Evolutionary conservation across 768 basidiomycete genomes (phyloP), one percentile per base, ranked within the genome.

Genomic region (Leccinum obscurum): DNA sequence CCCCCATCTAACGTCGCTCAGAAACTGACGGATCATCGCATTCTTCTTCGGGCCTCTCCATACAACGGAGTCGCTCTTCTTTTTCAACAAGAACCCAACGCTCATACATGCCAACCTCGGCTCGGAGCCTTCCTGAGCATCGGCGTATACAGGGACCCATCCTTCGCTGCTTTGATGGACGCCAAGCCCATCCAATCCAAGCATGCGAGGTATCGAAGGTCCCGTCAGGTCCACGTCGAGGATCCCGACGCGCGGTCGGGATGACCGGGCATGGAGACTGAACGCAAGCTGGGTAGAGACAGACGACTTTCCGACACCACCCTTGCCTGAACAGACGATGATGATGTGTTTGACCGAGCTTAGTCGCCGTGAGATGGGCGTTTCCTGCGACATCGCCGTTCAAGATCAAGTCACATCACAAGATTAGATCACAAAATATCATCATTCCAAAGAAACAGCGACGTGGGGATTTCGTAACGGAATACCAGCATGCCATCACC

Each of bases 1-100:
- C 51, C 93, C 95, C 95, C 95, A 98, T 64, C 92, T 78, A n/a
- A 97, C 95, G 66, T 98, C 93, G 66, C 87, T 86, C 72, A 97
- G 74, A 72, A 98, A 97, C 77, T 98, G 95, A 69, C 93, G 80
- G 67, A 98, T 96, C 95, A 97, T 97, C 59, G 90, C 95, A 66
- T 95, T 95, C 81, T 97, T 98, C 81, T 97, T 98, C 52, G 97
- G 97, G 0, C 97, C 97, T 69, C 97, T 79, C 97, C 97, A 99
- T 2, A 99, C 93, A 51, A 99, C 94, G 17, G 92, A 93, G 70
- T 98, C 95, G 22, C 87, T 89, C 70, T 87, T 88, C 70, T 88
- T 89, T 78, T 93, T 92, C 66, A 98, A 75, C 65, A 99, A 77
- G 74, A 98, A 98, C 3, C 94, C 97, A 9, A 98, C 94, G 70